Conservation (phyloP, 345 rosid genomes). For the Cochlearia excelsa region DNA sequence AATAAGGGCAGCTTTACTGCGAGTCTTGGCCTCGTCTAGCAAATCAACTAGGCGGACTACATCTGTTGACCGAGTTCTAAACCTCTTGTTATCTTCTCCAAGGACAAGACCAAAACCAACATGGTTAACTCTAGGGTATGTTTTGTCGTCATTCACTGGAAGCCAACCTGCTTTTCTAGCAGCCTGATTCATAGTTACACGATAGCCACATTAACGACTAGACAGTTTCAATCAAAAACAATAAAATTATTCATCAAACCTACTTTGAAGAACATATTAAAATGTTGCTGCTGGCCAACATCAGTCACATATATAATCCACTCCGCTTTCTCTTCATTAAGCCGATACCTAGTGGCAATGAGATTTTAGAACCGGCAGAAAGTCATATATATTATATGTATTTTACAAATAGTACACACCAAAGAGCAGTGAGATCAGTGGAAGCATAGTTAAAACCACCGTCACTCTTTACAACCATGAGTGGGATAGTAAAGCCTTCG, state of each 20-base stretch:
- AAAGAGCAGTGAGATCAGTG: conserved; percentile 39
- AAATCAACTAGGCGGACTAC: conserved; percentile 94
- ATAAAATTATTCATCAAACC: conserved; percentile 26
- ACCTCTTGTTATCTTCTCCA: conserved; percentile 94
- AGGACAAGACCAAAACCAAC: conserved; percentile 95
- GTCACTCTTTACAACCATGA: conserved; percentile 82
- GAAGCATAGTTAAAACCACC: conserved; percentile 85
- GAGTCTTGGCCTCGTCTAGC: conserved; percentile 88
- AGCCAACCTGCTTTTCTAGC: conserved; percentile 89
- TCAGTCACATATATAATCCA: conserved; percentile 97
- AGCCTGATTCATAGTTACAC: conserved; percentile 52
- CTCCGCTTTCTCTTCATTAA: conserved; percentile 88
- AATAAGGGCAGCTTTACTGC: conserved; percentile 72
- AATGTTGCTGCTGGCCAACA: conserved; percentile 96
- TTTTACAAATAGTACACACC: background rate
- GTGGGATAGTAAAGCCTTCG: conserved; percentile 63
- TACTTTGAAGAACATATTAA: conserved; percentile 87
- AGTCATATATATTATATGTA: too few relatives aligned
- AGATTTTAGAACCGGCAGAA: conserved; percentile 17
- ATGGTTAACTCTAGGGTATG: conserved; percentile 70
- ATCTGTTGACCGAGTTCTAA: conserved; percentile 79
- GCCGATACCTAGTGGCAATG: conserved; percentile 65
- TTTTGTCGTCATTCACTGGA: conserved; percentile 46
- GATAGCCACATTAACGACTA: background rate
- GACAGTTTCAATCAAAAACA: conserved; percentile 10